Conservation (phyloP, 441 rosid species). For the Flueggea neowawraea region DNA sequence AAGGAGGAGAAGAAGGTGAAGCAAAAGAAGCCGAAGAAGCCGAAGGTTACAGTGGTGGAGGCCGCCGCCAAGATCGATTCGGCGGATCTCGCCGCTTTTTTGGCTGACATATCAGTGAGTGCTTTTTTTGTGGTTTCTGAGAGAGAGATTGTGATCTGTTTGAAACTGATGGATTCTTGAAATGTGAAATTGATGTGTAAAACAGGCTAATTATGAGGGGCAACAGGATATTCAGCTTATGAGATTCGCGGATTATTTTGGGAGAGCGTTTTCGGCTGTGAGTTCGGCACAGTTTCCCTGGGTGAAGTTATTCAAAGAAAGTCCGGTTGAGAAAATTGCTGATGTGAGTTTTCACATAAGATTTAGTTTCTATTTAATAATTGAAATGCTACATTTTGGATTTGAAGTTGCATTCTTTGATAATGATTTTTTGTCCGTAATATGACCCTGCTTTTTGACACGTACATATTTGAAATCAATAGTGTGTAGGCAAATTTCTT, state of each 20-base stretch:
- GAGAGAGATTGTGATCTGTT: not conserved
- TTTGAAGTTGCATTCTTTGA: no score
- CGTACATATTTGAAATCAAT: no score
- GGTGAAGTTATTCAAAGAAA: constrained; percentile 78
- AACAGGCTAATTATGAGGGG: constrained; percentile 60
- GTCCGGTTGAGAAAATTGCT: constrained; percentile 53
- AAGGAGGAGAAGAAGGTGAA: constrained; percentile 52
- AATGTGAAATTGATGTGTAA: not conserved
- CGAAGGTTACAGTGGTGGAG: constrained; percentile 67
- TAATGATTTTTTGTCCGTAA: no score
- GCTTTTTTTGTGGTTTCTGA: not conserved
- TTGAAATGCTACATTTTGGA: not conserved
- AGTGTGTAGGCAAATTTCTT: no score
- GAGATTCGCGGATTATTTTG: constrained; percentile 88
- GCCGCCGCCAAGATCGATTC: constrained; percentile 80
- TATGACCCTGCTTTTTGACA: no score
- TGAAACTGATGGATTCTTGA: not conserved
- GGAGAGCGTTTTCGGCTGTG: constrained; percentile 67
- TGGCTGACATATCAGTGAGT: constrained; percentile 56
- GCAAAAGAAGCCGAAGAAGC: constrained; percentile 86
- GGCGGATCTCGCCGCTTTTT: constrained; percentile 59
- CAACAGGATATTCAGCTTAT: constrained; percentile 83
- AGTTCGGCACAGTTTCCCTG: constrained; percentile 79
- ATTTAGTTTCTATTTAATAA: not conserved
- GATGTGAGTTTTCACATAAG: constrained; percentile 47